phyloP scores from a whole-genome alignment of 1,139 yeast species.

The Hemisphaericaspora xylanilytica region DNA sequence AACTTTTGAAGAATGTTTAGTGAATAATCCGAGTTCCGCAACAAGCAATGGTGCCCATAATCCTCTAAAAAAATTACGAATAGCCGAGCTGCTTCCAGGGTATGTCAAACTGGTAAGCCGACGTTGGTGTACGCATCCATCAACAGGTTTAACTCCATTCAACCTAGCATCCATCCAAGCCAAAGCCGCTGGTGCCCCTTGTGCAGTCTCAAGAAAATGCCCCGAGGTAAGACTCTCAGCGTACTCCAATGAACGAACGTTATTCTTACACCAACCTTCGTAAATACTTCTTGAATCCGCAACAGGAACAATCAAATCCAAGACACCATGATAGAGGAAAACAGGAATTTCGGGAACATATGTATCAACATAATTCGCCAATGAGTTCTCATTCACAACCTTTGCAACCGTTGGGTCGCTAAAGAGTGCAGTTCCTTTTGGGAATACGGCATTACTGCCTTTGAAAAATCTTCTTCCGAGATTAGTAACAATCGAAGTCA shows the following conservation, averaged over 20 bases:
- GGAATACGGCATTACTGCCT: neutral
- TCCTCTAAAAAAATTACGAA: conserved; percentile 4
- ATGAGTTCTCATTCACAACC: neutral
- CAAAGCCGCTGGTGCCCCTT: conserved; percentile 32
- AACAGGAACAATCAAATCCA: conserved; percentile 31
- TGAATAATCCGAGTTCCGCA: no score
- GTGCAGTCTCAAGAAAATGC: conserved; percentile 25
- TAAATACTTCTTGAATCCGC: conserved; percentile 23
- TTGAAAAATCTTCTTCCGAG: neutral
- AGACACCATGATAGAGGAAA: conserved; percentile 31
- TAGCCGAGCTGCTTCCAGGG: conserved; percentile 2
- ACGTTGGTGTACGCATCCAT: conserved; percentile 11
- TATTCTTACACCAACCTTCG: conserved; percentile 31
- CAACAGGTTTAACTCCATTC: conserved; percentile 7
- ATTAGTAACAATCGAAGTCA: neutral
- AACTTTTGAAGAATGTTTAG: no score
- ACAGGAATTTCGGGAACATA: conserved; percentile 31
- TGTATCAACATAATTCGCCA: conserved; percentile 2
- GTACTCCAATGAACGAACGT: conserved; percentile 30
- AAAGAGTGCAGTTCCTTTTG: neutral
- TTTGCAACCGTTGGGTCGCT: neutral
- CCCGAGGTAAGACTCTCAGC: conserved; percentile 24
- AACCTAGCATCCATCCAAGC: conserved; percentile 22
- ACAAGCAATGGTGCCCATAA: neutral
- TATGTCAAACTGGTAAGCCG: conserved; percentile 10